phyloP scores from a whole-genome alignment of 2,329 filamentous ascomycete species.

The Colletotrichum karsti region DNA sequence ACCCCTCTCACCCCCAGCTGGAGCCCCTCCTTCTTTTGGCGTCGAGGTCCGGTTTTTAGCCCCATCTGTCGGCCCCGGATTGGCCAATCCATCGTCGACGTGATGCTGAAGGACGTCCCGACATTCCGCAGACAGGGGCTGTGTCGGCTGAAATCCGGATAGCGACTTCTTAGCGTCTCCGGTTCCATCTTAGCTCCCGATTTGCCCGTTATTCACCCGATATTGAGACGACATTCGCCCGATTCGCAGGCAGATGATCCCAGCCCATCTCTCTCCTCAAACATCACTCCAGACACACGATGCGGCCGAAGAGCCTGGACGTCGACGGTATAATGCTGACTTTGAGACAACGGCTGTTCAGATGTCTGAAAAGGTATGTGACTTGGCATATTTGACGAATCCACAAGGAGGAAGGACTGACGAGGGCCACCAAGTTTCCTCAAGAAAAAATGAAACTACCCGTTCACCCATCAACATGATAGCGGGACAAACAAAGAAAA shows the following conservation, averaged over 20 bases:
- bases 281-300: not conserved
- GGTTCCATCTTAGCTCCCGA: not conserved
- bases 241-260: not conserved
- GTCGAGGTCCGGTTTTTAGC: not conserved
- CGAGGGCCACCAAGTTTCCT: too few species aligned
- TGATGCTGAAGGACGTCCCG: conserved; percentile 25
- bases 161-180: not conserved
- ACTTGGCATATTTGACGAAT: too few species aligned
- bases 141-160: conserved; percentile 12
- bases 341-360: too few species aligned
- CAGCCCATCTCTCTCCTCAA: not conserved
- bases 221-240: not conserved
- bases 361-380: too few species aligned
- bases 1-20: conserved; percentile 12
- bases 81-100: conserved; percentile 3
- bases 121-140: conserved; percentile 18
- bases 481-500: too few species aligned
- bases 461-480: too few species aligned
- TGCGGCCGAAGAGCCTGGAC: not conserved
- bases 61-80: conserved; percentile 2
- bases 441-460: too few species aligned
- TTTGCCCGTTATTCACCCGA: not conserved
- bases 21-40: conserved; percentile 1
- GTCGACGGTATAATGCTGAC: not conserved
- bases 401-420: too few species aligned